These are phyloP conservation scores for Neonectria hederae DNA, from an alignment of 2,329 filamentous ascomycete genomes.

Conservation along the genomic window DNA sequence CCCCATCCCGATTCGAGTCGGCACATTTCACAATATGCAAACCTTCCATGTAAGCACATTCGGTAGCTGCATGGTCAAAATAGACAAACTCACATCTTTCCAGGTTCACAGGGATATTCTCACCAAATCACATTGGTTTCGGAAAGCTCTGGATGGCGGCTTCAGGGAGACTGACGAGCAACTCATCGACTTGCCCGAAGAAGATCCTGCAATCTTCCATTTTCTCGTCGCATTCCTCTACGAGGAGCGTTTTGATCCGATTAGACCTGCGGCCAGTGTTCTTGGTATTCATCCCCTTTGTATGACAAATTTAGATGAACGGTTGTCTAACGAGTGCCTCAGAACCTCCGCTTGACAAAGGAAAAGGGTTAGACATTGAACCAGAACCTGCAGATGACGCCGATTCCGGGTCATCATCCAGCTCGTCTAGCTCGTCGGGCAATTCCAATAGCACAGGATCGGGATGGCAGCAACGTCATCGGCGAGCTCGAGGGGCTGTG, in stretches of 20 bases:
- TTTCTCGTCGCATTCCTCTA: constrained; percentile 62
- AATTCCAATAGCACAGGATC: constrained; percentile 32
- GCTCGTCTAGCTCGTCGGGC: constrained; percentile 26
- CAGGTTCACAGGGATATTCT: constrained; percentile 60
- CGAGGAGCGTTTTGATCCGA: constrained; percentile 57
- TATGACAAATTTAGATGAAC: background rate
- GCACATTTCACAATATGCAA: constrained; percentile 51
- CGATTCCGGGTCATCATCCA: constrained; percentile 47
- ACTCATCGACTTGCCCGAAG: constrained; percentile 59
- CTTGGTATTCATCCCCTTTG: constrained; percentile 44
- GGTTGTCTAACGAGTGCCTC: constrained; percentile 18
- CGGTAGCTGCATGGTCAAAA: background rate
- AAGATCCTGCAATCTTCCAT: constrained; percentile 61
- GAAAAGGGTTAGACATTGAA: constrained; percentile 49
- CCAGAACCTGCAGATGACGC: constrained; percentile 42
- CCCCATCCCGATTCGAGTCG: constrained; percentile 57
- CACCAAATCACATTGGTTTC: constrained; percentile 58
- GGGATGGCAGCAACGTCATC: constrained; percentile 30
- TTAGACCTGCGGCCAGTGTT: constrained; percentile 53
- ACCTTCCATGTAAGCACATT: constrained; percentile 49
- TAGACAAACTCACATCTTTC: constrained; percentile 13
- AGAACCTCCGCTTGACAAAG: constrained; percentile 49
- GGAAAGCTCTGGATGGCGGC: constrained; percentile 57
- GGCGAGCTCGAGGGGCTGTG: constrained; percentile 22
- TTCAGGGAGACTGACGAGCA: constrained; percentile 58